phyloP scores from a whole-genome alignment of 176 grass and related monocot genomes.

The Oryza australiensis region DNA sequence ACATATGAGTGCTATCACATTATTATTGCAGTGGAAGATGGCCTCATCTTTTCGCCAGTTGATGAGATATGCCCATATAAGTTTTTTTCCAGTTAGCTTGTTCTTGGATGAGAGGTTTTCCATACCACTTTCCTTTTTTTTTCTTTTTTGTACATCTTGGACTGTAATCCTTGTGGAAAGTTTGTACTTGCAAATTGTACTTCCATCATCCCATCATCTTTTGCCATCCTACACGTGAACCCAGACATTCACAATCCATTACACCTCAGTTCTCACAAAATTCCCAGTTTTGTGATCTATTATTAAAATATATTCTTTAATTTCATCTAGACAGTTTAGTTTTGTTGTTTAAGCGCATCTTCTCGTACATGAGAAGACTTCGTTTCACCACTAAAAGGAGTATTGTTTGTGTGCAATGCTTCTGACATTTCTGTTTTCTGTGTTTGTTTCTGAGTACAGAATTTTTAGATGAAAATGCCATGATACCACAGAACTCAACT shows the following conservation, averaged over 20 bases:
- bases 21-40: not conserved
- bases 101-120: not conserved
- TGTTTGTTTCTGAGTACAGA: conserved; percentile 54
- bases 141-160: not conserved
- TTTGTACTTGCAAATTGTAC: not conserved
- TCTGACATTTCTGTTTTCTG: conserved; percentile 32
- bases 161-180: not conserved
- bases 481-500: conserved; percentile 50
- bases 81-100: not conserved
- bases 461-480: conserved; percentile 44
- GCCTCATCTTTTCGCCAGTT: not conserved
- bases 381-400: not conserved
- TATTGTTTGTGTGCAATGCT: conserved; percentile 25
- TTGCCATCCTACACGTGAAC: not conserved
- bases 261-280: not conserved
- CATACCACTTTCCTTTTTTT: not conserved
- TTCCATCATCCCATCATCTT: not conserved
- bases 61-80: not conserved
- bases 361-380: not conserved
- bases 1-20: not conserved
- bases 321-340: not conserved
- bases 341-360: conserved; percentile 17
- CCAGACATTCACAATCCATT: not conserved
- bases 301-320: not conserved
- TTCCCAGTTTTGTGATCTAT: not conserved